phyloP scores from a whole-genome alignment of 495 filamentous ascomycete genomes.

The Coniosporium apollinis region DNA sequence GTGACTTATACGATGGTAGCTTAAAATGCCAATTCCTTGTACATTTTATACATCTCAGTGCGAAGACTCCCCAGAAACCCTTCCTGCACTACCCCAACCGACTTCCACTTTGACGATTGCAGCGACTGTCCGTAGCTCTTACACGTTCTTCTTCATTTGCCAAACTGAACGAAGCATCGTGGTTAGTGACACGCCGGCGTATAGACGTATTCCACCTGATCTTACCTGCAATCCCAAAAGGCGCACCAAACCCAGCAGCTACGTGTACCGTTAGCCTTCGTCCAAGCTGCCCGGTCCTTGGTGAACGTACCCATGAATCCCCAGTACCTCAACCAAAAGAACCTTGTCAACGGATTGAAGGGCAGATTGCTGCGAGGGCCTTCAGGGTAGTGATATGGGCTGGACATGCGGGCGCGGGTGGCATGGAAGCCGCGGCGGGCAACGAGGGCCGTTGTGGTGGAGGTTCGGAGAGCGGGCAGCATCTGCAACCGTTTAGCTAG shows the following conservation, averaged over 20 bases:
- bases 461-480: conserved; percentile 59
- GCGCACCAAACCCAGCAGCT: conserved; percentile 61
- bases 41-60: too few relatives aligned
- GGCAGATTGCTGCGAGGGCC: conserved; percentile 86
- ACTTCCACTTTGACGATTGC: too few relatives aligned
- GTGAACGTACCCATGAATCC: conserved; percentile 46
- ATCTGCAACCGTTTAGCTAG: conserved; percentile 40
- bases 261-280: conserved; percentile 6
- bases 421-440: conserved; percentile 88
- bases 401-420: conserved; percentile 68
- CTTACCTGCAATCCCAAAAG: conserved; percentile 74
- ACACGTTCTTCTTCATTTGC: conserved; percentile 59
- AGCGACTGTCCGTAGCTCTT: too few relatives aligned
- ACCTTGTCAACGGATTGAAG: conserved; percentile 84
- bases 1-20: too few relatives aligned
- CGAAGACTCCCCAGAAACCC: too few relatives aligned
- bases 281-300: conserved; percentile 6
- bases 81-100: too few relatives aligned
- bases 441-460: conserved; percentile 42
- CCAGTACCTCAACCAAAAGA: conserved; percentile 74
- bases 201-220: too few relatives aligned
- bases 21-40: too few relatives aligned
- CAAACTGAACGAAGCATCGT: conserved; percentile 40
- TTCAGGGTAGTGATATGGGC: conserved; percentile 96
- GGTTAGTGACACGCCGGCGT: conserved; percentile 11